Base-by-base conservation (phyloP, 1,139 yeast species). In the Eremothecium sinecaudum region DNA sequence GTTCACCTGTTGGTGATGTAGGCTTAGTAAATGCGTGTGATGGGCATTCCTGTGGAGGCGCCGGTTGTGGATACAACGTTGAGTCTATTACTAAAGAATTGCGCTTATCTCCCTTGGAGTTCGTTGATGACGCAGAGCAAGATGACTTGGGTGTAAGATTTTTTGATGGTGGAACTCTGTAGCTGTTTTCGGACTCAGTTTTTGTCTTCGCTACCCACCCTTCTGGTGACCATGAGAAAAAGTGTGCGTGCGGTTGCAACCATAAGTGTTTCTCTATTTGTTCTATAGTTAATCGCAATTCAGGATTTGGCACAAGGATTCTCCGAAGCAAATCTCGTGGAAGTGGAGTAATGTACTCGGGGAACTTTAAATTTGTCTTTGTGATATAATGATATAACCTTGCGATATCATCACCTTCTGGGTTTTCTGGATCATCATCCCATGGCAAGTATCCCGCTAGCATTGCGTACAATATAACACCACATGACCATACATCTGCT, bases 401-500 rank as follows among this genome's bases (percentile, higher is more conserved):
- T 18, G 90, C 84, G 51, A 90, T 90, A 60, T 90, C 94, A 38
- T 87, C 81, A 36, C 97, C 96, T 53, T 90, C 95, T 26, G 95
- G 97, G 56, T 92, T 90, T 36, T 80, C 79, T 19, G 95, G 93
- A 57, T 90, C 99, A 59, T 90, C 98, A 56, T 90, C 99, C 66
- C 86, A 90, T 2, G 99, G 99, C 43, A 90, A 68, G 56, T 90
- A 92, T 1, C 99, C 99, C 0, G 98, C 86, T 33, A 92, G 67
- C 95, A 92, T 90, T 10, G 98, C 97, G 55, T 86, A 90, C 32
- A 90, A 64, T 38, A 90, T 90, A 25, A 92, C 90, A 37, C 98
- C 98, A 48, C 94, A 75, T 1, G 95, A 84, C 98, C 98, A 90
- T 29, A 87, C 80, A 59, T 90, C 98, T 16, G 84, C 96, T 57